Evolutionary conservation across 1,284 basidiomycete species (phyloP).

Genomic region (Tylopilus sp.): DNA sequence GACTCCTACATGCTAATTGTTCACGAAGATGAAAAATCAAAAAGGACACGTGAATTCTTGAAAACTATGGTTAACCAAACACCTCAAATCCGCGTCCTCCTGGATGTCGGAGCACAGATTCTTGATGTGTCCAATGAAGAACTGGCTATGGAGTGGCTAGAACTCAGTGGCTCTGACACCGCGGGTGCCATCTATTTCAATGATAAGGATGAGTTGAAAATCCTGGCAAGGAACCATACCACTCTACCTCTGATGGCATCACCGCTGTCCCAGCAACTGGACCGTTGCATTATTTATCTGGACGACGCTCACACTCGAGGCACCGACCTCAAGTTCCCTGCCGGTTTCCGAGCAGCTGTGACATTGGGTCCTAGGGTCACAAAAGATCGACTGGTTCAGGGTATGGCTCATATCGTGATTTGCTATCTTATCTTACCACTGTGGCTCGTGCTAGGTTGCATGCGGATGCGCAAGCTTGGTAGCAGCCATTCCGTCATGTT

Average conservation of each 20-base stretch:
- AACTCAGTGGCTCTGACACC: constrained; percentile 34
- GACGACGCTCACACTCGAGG: constrained; percentile 68
- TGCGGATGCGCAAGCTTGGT: constrained; percentile 61
- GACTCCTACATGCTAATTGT: constrained; percentile 36
- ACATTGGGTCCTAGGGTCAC: constrained; percentile 63
- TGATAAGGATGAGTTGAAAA: constrained; percentile 51
- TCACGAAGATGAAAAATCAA: constrained; percentile 23
- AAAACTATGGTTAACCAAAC: constrained; percentile 42
- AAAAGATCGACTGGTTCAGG: constrained; percentile 63
- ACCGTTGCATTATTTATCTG: constrained; percentile 60
- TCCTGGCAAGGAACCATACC: constrained; percentile 50
- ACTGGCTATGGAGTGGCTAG: constrained; percentile 54
- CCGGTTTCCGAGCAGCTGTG: constrained; percentile 55
- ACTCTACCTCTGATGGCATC: constrained; percentile 53
- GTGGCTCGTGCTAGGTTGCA: constrained; percentile 47
- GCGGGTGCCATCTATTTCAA: constrained; percentile 59
- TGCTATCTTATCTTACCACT: background rate
- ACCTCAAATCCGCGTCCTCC: constrained; percentile 52
- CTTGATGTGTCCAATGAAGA: constrained; percentile 56
- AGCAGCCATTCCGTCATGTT: constrained; percentile 59
- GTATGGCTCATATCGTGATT: constrained; percentile 35
- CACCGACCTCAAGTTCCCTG: constrained; percentile 62
- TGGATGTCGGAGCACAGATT: constrained; percentile 68
- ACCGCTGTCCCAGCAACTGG: constrained; percentile 50
- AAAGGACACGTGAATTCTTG: constrained; percentile 46